phyloP scores from a whole-genome alignment of 1,284 basidiomycete genomes.

The Melampsora americana region DNA sequence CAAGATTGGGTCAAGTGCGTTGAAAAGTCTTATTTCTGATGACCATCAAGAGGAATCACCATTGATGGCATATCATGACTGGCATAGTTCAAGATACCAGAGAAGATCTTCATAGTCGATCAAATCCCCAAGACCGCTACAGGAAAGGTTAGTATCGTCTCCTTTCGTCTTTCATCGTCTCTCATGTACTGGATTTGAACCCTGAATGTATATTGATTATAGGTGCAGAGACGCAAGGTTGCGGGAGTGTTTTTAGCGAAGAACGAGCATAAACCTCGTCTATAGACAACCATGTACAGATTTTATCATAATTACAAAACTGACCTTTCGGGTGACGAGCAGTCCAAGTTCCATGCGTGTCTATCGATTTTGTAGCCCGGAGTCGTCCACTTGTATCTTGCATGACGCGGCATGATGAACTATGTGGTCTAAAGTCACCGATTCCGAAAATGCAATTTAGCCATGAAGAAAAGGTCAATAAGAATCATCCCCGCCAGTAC shows the following conservation, averaged over 20 bases:
- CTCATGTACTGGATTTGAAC: neutral
- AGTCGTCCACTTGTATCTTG: too few species aligned
- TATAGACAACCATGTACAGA: neutral
- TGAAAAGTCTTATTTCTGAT: neutral
- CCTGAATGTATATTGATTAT: neutral
- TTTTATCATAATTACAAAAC: too few species aligned
- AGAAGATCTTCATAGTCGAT: conserved; percentile 54
- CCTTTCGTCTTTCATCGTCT: neutral
- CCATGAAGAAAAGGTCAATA: too few species aligned
- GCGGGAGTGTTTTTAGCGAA: conserved; percentile 17
- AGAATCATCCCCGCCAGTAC: too few species aligned
- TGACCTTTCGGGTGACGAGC: too few species aligned
- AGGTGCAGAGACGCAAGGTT: conserved; percentile 40
- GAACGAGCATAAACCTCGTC: neutral
- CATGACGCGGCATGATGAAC: too few species aligned
- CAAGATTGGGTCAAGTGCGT: conserved; percentile 48
- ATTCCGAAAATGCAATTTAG: too few species aligned
- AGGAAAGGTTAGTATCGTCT: conserved; percentile 45
- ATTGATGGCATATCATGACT: neutral
- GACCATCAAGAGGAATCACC: neutral
- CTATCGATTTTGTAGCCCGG: too few species aligned
- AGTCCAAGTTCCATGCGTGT: too few species aligned
- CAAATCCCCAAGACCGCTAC: conserved; percentile 54
- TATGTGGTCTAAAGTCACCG: too few species aligned
- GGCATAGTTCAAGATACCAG: conserved; percentile 55